phyloP scores from a whole-genome alignment of 1,284 basidiomycete genomes.

The Sutorius eximius region DNA sequence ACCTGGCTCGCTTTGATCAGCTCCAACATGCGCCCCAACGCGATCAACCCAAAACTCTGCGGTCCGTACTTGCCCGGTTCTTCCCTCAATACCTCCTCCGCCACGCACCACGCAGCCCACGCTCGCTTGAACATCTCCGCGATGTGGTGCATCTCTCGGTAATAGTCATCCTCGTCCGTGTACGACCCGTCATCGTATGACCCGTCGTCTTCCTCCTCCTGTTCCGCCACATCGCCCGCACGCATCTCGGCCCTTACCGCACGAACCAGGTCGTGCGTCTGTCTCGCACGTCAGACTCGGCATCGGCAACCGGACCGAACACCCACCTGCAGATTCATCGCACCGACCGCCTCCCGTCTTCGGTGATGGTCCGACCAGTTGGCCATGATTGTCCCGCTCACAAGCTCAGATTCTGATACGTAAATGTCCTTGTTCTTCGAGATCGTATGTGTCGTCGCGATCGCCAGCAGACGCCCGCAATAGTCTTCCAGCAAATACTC shows the following conservation, averaged over 20 bases:
- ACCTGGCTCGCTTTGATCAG: conserved; percentile 30
- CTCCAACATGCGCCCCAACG: conserved; percentile 41
- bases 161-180: conserved; percentile 30
- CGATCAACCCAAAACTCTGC: conserved; percentile 44
- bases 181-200: conserved; percentile 17
- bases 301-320: neutral
- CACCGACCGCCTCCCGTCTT: conserved; percentile 36
- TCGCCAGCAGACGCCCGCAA: conserved; percentile 33
- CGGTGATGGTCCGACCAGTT: conserved; percentile 42
- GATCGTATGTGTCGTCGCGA: conserved; percentile 38
- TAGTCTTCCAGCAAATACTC: conserved; percentile 37
- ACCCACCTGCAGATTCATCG: conserved; percentile 46
- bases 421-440: conserved; percentile 34
- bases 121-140: conserved; percentile 35
- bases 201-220: conserved; percentile 27
- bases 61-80: conserved; percentile 36
- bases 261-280: conserved; percentile 40
- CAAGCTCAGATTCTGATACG: conserved; percentile 43
- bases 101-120: conserved; percentile 41
- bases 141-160: conserved; percentile 25
- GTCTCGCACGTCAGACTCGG: conserved; percentile 1
- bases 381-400: conserved; percentile 46
- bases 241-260: conserved; percentile 37
- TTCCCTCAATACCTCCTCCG: conserved; percentile 29
- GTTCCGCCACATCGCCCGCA: neutral